Evolutionary conservation across 257 asterid genomes (phyloP).

Genomic region (Solanum pimpinellifolium): DNA sequence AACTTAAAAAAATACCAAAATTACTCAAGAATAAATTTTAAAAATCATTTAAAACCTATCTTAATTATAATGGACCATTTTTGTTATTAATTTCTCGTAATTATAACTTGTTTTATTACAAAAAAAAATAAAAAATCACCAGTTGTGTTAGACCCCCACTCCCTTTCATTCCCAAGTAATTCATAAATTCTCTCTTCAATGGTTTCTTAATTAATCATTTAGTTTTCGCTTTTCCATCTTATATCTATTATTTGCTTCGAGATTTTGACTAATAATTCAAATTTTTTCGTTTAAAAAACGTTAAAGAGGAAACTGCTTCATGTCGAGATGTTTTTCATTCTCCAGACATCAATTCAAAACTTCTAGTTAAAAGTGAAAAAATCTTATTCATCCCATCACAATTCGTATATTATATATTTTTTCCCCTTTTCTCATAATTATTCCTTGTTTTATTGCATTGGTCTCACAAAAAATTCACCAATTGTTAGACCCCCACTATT

Average conservation of each 20-base stretch:
- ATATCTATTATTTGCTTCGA: background rate
- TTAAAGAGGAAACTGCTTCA: background rate
- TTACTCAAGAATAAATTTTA: background rate
- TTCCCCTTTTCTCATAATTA: background rate
- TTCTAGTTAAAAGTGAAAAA: background rate
- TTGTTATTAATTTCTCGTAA: background rate
- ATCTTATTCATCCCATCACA: background rate
- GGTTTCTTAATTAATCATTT: background rate
- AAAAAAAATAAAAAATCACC: background rate
- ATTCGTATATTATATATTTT: background rate
- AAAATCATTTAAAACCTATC: background rate
- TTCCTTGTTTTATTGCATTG: background rate
- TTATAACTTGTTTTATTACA: background rate
- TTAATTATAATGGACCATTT: background rate
- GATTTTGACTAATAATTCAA: background rate
- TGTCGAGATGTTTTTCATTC: background rate
- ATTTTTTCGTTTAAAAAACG: background rate
- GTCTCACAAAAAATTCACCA: background rate
- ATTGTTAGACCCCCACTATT: background rate
- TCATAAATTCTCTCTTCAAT: background rate
- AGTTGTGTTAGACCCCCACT: background rate
- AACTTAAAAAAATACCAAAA: background rate
- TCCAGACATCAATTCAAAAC: background rate
- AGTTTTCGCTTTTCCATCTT: background rate
- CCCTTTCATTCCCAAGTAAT: background rate